Evolutionary conservation across 306 rosid species (phyloP).

Genomic region (Malus asiatica): DNA sequence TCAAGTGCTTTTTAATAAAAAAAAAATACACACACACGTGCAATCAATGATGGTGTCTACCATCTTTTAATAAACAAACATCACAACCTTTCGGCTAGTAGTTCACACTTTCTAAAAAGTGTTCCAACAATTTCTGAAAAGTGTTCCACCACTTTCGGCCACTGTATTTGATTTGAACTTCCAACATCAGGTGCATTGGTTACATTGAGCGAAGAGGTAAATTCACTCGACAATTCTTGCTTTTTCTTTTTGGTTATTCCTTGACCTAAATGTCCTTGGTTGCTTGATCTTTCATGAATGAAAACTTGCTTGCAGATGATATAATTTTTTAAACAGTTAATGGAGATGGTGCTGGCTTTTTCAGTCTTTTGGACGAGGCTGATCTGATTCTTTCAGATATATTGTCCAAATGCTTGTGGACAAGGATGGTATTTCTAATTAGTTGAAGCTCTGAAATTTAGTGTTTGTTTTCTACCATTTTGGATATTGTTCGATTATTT

Average conservation of each 20-base stretch:
- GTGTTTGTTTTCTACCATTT: no score
- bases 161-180: no score
- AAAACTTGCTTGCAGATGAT: neutral
- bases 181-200: constrained; percentile 21
- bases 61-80: no score
- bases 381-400: constrained; percentile 35
- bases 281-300: neutral
- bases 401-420: constrained; percentile 37
- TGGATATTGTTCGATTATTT: no score
- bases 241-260: neutral
- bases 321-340: constrained; percentile 30
- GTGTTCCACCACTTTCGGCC: no score
- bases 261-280: neutral
- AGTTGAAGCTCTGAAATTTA: no score
- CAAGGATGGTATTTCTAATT: constrained; percentile 20
- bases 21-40: no score
- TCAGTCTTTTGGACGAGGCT: constrained; percentile 37
- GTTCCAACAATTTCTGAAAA: no score
- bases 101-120: no score
- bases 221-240: neutral
- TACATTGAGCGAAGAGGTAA: constrained; percentile 48
- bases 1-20: no score
- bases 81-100: no score
- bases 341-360: constrained; percentile 50
- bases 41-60: no score